Evolutionary conservation across 2,329 filamentous ascomycete genomes (phyloP).

Genomic region (Cladorrhinum sp.): DNA sequence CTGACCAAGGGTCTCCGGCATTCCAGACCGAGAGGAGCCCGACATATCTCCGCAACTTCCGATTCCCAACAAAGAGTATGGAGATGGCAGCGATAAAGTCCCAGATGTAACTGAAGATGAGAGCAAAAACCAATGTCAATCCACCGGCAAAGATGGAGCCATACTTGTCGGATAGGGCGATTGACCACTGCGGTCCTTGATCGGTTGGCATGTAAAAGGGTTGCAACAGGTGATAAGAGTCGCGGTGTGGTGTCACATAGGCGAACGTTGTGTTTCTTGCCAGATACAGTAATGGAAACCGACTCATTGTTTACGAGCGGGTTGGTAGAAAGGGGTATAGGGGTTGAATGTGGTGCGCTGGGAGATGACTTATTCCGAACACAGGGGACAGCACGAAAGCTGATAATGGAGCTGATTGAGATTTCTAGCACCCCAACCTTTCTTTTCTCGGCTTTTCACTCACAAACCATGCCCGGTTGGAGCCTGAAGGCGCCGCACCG

Average conservation of each 20-base stretch:
- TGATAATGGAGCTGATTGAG: too few species aligned
- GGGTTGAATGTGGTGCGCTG: too few species aligned
- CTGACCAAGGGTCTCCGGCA: constrained; percentile 4
- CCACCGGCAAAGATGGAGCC: constrained; percentile 4
- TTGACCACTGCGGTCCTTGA: constrained; percentile 4
- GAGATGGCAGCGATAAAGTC: constrained; percentile 1
- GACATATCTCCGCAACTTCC: constrained; percentile 11
- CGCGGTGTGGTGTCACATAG: not conserved
- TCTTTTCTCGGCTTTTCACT: too few species aligned
- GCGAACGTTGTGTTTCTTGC: not conserved
- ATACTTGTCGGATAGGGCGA: constrained; percentile 6
- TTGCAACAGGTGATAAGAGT: constrained; percentile 6
- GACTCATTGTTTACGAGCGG: too few species aligned
- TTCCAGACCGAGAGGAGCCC: constrained; percentile 13
- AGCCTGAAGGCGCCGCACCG: too few species aligned
- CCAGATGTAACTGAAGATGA: constrained; percentile 15
- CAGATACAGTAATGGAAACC: too few species aligned
- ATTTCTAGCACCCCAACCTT: too few species aligned
- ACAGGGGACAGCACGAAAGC: too few species aligned
- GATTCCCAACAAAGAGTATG: constrained; percentile 1
- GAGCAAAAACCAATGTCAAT: constrained; percentile 5
- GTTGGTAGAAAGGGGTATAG: too few species aligned
- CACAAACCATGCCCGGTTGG: too few species aligned
- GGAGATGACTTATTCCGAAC: too few species aligned
- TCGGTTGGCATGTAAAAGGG: constrained; percentile 11